phyloP scores from a whole-genome alignment of 2,329 filamentous ascomycete species.

The Colletotrichum costaricense region DNA sequence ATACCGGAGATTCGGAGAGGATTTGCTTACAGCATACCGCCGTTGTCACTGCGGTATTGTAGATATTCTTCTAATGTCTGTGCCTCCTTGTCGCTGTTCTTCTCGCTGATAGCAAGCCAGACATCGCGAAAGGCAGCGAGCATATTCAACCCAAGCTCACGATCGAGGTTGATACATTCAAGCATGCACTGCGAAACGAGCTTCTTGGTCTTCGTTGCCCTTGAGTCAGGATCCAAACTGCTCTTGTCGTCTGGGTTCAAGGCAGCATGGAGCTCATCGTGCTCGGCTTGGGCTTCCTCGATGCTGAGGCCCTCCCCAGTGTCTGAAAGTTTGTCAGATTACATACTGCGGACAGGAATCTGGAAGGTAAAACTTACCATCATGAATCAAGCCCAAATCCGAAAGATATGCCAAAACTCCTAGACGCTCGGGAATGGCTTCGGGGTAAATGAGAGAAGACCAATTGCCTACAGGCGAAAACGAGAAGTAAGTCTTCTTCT shows the following conservation, averaged over 20 bases:
- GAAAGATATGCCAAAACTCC: conserved; percentile 16
- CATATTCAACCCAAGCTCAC: conserved; percentile 10
- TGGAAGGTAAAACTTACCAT: neutral
- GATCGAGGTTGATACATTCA: conserved; percentile 8
- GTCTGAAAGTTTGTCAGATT: neutral
- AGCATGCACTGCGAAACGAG: conserved; percentile 12
- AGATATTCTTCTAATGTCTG: conserved; percentile 13
- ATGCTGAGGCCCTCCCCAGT: conserved; percentile 10
- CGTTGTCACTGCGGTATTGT: conserved; percentile 12
- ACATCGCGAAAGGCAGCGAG: conserved; percentile 15
- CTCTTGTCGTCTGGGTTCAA: neutral
- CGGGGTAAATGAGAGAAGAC: conserved; percentile 24
- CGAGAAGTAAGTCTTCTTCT: conserved; percentile 9
- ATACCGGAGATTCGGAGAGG: neutral
- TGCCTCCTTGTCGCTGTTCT: neutral
- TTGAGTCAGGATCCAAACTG: neutral
- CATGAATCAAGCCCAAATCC: conserved; percentile 23
- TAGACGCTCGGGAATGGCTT: conserved; percentile 12
- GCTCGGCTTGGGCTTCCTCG: conserved; percentile 20
- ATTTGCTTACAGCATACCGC: conserved; percentile 21
- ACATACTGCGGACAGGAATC: neutral
- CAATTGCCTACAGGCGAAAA: conserved; percentile 22
- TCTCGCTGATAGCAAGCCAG: conserved; percentile 23
- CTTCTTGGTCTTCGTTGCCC: conserved; percentile 9
- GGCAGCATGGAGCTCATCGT: conserved; percentile 1